Base-by-base conservation (phyloP, 139 green algal species). In the Eudorina sp. region DNA sequence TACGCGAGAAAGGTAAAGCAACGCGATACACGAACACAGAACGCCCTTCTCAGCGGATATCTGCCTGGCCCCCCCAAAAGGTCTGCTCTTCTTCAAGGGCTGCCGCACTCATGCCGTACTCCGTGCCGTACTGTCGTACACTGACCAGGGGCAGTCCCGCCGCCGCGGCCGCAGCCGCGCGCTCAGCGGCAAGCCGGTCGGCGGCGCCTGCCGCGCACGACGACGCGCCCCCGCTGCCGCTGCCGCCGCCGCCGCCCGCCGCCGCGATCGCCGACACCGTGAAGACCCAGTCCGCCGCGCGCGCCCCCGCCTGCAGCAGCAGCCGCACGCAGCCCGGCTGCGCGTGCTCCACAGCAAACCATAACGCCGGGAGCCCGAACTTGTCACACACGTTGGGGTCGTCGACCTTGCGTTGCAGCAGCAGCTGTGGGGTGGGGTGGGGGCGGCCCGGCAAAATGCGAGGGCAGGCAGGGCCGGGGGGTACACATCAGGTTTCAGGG, bases 341-440 rank as follows among this genome's bases (percentile, higher is more conserved):
- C 25, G 40, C 81, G 66, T 87, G 81, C 64, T 87, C 81, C 64
- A 87, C 81, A 7, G 64, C 81, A 60, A 87, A 87, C 81, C 81
- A 87, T 27, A 87, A 64, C n/a, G 81, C 81, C 14, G 81, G 64
- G 21, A 87, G 81, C 18, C 81, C 81, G 46, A 87, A 87, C 81
- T 87, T 87, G 81, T 87, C 81, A 19, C 45, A 66, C 23, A 87
- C 81, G 81, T 87, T 87, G n/a, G 64, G 64, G 62, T 78, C 64
- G 46, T 87, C 81, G 18, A 87, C 64, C 4, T 45, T 19, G 3
- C 64, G 62, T 45, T 48, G 7, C 21, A 87, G 64, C 45, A 87
- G 81, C 43, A 79, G 31, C 81, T 87, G 81, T 9, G 53, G 3
- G n/a, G n/a, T n/a, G n/a, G n/a, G n/a, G n/a, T n/a, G n/a, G n/a